A percentile compares a stretch with the other conserved stretches of the same genome.
phyloP scores from a whole-genome alignment of 208 protist genomes.

The Acanthamoeba lenticulata region DNA sequence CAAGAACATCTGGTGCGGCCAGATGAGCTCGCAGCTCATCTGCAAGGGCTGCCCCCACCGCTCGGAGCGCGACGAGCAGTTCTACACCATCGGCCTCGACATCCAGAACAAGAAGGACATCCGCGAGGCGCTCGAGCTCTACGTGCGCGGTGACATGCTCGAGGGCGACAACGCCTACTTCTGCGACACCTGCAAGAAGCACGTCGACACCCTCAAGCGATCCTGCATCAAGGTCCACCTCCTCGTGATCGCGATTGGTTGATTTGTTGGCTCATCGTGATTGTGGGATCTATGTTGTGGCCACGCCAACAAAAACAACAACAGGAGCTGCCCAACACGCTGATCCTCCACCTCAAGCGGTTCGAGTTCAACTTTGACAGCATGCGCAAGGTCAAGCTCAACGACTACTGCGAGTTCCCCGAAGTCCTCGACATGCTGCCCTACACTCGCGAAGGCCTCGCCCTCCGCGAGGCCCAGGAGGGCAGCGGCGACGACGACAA shows the following conservation, averaged over 20 bases:
- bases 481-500: neutral
- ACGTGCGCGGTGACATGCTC: conserved; percentile 81
- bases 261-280: neutral
- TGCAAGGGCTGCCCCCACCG: conserved; percentile 79
- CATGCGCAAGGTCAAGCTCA: conserved; percentile 78
- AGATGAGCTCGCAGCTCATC: conserved; percentile 82
- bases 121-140: conserved; percentile 76
- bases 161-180: conserved; percentile 84
- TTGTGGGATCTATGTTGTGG: neutral
- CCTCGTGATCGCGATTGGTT: neutral
- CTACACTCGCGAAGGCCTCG: conserved; percentile 79
- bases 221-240: conserved; percentile 6
- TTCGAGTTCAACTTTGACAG: conserved; percentile 73
- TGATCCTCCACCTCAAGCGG: conserved; percentile 87
- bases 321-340: conserved; percentile 78
- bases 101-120: conserved; percentile 59
- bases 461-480: neutral
- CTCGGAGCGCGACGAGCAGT: conserved; percentile 80
- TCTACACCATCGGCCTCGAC: conserved; percentile 72
- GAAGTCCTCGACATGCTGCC: conserved; percentile 77
- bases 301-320: too few species aligned
- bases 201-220: conserved; percentile 74
- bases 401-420: conserved; percentile 85
- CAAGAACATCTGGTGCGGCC: conserved; percentile 79
- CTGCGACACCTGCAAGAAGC: conserved; percentile 79